Percentiles rank a stretch among this genome's conserved stretches.
Conservation (phyloP, 176 grass and related monocot species). For the Carex cristatella region DNA sequence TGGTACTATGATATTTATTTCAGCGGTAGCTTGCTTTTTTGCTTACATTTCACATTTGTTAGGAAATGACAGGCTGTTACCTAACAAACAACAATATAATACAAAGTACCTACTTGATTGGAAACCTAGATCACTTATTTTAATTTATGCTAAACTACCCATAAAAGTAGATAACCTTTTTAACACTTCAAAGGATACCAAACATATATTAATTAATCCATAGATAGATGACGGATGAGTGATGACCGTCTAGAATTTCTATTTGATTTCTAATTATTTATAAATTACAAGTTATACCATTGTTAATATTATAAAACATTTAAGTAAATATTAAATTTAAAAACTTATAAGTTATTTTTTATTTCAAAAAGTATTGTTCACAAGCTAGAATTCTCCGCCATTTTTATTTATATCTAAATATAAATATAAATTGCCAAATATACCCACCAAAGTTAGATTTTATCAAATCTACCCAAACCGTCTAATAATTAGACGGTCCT, state of each 20-base stretch:
- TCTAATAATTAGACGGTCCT: too few species aligned
- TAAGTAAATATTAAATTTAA: too few species aligned
- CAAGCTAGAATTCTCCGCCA: too few species aligned
- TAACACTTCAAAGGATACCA: not conserved
- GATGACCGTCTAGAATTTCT: not conserved
- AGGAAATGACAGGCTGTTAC: conserved; percentile 5
- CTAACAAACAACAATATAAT: conserved; percentile 6
- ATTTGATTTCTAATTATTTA: not conserved
- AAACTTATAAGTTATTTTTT: too few species aligned
- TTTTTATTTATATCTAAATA: too few species aligned
- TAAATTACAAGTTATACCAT: not conserved
- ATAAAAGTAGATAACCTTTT: conserved; percentile 16
- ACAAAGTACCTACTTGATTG: not conserved
- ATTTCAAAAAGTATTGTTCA: too few species aligned
- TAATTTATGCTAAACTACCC: conserved; percentile 1
- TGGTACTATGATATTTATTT: not conserved
- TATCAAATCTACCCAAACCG: too few species aligned
- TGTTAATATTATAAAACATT: too few species aligned
- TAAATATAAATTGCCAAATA: too few species aligned
- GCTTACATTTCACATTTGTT: conserved; percentile 1
- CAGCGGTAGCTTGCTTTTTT: not conserved
- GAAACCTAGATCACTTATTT: conserved; percentile 3
- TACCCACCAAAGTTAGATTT: too few species aligned
- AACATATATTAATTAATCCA: not conserved
- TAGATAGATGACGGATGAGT: not conserved